A percentile compares a stretch with the other conserved stretches of the same genome.
phyloP scores from a whole-genome alignment of 2,329 filamentous ascomycete species.

The Moelleriella libera region DNA sequence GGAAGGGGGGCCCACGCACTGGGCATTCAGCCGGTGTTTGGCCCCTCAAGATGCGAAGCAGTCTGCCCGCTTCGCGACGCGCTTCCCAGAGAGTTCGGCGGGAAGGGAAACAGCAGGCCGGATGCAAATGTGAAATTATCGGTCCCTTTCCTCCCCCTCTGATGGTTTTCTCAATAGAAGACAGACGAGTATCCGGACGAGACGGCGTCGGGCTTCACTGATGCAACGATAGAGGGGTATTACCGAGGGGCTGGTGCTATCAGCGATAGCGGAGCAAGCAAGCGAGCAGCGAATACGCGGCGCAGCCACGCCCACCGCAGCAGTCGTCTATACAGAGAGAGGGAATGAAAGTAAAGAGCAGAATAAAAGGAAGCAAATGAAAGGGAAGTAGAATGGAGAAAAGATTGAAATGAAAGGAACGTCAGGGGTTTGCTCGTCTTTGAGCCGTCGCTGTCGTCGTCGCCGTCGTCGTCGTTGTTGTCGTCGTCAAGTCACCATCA shows the following conservation, averaged over 20 bases:
- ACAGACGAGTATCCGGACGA: background rate
- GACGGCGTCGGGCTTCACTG: background rate
- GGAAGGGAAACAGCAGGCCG: background rate
- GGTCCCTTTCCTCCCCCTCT: too few relatives aligned
- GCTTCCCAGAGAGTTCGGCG: background rate
- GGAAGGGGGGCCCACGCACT: slow-evolving; percentile 12
- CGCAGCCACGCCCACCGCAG: background rate
- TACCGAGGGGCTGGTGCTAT: slow-evolving; percentile 5
- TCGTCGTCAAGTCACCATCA: background rate
- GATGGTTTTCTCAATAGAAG: background rate
- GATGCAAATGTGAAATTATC: too few relatives aligned
- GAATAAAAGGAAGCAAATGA: background rate
- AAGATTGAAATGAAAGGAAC: background rate
- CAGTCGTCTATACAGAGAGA: background rate
- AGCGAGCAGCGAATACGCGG: background rate
- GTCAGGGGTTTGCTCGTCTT: background rate
- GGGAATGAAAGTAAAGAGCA: background rate
- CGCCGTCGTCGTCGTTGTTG: slow-evolving; percentile 1
- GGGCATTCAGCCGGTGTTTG: slow-evolving; percentile 21
- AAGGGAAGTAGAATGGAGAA: background rate
- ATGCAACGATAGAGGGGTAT: slow-evolving; percentile 5
- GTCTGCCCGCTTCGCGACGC: slow-evolving; percentile 15
- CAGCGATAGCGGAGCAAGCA: background rate
- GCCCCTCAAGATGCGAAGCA: slow-evolving; percentile 13
- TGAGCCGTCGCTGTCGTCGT: background rate